These are phyloP conservation scores for Heterobasidion parviporum DNA, from an alignment of 1,284 basidiomycete genomes.

Conservation along the genomic window DNA sequence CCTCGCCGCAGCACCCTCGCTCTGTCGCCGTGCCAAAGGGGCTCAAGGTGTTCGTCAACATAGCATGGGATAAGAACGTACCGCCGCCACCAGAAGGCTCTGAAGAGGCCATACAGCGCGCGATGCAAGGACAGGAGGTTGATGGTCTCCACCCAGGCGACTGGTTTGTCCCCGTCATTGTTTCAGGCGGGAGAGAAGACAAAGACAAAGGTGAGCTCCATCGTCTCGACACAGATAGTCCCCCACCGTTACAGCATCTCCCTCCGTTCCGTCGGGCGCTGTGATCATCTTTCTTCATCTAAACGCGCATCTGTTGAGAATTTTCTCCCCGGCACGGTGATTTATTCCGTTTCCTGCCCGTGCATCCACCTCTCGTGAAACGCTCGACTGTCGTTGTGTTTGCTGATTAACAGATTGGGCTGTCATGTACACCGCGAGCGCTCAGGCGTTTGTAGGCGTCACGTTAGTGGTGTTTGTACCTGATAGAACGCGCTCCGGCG, in stretches of 20 bases:
- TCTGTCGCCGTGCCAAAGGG: slow-evolving; percentile 32
- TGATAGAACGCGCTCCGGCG: no score
- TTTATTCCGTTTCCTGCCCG: no score
- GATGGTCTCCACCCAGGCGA: slow-evolving; percentile 26
- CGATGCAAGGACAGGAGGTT: slow-evolving; percentile 41
- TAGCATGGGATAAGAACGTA: slow-evolving; percentile 58
- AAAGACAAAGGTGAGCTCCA: slow-evolving; percentile 55
- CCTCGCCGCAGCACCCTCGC: slow-evolving; percentile 16
- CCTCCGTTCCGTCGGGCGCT: neutral
- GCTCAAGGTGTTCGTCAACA: slow-evolving; percentile 63
- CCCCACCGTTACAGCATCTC: neutral
- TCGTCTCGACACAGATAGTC: neutral
- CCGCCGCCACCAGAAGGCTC: slow-evolving; percentile 54
- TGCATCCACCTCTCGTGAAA: no score
- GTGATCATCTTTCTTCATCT: neutral
- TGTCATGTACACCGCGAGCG: no score
- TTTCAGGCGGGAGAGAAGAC: slow-evolving; percentile 55
- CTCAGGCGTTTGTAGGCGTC: no score
- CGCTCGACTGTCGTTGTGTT: no score
- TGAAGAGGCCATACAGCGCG: slow-evolving; percentile 46
- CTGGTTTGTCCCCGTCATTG: slow-evolving; percentile 65
- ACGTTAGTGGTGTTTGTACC: no score
- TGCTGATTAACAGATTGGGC: no score
- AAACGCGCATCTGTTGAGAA: no score
- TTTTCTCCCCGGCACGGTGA: no score